Conservation (phyloP, 78 protist species). For the Emiliania huxleyi region DNA sequence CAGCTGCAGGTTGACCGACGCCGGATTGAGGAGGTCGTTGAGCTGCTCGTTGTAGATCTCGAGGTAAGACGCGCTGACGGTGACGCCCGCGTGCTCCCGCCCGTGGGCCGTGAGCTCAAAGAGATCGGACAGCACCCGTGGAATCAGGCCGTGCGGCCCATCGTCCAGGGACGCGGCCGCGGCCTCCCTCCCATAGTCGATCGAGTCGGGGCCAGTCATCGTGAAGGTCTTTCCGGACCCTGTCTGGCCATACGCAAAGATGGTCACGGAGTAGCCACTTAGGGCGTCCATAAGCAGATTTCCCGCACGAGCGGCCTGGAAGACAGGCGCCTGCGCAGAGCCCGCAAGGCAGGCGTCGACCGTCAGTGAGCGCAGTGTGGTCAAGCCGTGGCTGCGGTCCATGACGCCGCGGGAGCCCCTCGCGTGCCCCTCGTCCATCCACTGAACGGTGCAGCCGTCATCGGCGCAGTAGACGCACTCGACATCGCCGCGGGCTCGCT, state of each 20-base stretch:
- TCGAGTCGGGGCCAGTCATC: slow-evolving; percentile 23
- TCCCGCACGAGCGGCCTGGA: neutral
- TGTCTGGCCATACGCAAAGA: slow-evolving; percentile 42
- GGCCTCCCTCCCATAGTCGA: too few species aligned
- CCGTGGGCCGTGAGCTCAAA: neutral
- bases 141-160: slow-evolving; percentile 36
- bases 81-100: too few species aligned
- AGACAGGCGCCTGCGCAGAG: neutral
- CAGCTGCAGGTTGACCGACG: neutral
- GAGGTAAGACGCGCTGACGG: slow-evolving; percentile 31
- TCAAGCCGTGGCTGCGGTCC: neutral
- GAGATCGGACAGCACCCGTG: slow-evolving; percentile 5
- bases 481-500: slow-evolving; percentile 31
- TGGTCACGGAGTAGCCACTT: slow-evolving; percentile 6
- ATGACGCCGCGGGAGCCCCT: neutral
- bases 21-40: slow-evolving; percentile 42
- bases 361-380: neutral
- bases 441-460: neutral
- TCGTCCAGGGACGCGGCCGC: neutral
- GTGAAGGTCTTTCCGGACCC: slow-evolving; percentile 54
- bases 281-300: slow-evolving; percentile 20
- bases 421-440: neutral
- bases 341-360: neutral
- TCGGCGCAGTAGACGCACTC: neutral
- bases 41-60: slow-evolving; percentile 56